phyloP scores from a whole-genome alignment of 164 flowering plant species.

The Tetracentron sinense region DNA sequence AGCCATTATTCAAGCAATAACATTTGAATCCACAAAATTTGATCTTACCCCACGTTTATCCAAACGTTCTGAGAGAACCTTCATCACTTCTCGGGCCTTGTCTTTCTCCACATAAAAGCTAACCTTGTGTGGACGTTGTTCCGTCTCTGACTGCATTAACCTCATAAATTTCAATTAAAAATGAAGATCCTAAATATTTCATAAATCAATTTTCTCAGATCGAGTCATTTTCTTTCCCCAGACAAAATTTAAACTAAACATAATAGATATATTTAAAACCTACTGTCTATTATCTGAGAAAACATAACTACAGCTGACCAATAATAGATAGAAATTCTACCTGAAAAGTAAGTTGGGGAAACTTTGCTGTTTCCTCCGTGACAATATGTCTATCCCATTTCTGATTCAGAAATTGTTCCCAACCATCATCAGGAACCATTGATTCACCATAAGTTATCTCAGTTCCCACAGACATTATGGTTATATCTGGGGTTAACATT shows the following conservation, averaged over 20 bases:
- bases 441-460: conserved; percentile 89
- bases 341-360: conserved; percentile 82
- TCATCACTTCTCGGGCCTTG: conserved; percentile 64
- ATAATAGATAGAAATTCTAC: too few relatives aligned
- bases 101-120: conserved; percentile 84
- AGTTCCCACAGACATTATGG: conserved; percentile 97
- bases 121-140: conserved; percentile 86
- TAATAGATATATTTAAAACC: neutral
- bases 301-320: neutral
- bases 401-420: conserved; percentile 69
- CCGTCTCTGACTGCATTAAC: conserved; percentile 74
- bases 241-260: too few relatives aligned
- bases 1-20: neutral
- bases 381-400: conserved; percentile 84
- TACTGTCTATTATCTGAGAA: neutral
- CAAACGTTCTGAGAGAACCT: conserved; percentile 48
- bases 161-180: conserved; percentile 10
- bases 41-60: conserved; percentile 76
- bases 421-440: conserved; percentile 88
- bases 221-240: too few relatives aligned
- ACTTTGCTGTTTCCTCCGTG: conserved; percentile 69
- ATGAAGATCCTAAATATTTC: conserved; percentile 3
- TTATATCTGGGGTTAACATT: conserved; percentile 91
- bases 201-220: neutral
- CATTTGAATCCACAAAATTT: neutral